phyloP scores from a whole-genome alignment of 306 rosid species.

The Sicyos baderoa region DNA sequence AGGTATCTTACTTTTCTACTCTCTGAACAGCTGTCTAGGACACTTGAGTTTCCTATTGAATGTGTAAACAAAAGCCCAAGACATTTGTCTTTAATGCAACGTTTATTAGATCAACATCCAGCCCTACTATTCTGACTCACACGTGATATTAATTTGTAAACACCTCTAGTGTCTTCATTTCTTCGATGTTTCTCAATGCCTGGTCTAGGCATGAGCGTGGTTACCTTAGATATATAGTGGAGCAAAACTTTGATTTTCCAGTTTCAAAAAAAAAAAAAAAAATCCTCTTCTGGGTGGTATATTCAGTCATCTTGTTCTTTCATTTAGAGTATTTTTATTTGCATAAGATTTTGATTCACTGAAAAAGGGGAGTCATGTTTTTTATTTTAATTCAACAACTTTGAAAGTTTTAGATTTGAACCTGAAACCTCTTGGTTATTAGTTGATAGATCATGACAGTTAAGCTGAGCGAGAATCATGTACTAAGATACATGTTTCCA shows the following conservation, averaged over 20 bases:
- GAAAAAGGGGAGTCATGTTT: neutral
- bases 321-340: neutral
- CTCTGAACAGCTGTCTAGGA: neutral
- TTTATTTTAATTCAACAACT: too few species aligned
- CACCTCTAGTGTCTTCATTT: too few species aligned
- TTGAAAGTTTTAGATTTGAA: too few species aligned
- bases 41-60: conserved; percentile 1
- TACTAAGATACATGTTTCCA: conserved; percentile 2
- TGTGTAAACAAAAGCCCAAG: neutral
- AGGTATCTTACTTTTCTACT: neutral
- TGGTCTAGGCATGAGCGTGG: too few species aligned
- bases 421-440: too few species aligned
- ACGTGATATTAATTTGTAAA: too few species aligned
- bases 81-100: neutral
- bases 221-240: too few species aligned
- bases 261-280: too few species aligned
- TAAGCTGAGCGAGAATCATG: too few species aligned
- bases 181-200: too few species aligned
- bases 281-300: neutral
- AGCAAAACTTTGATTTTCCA: too few species aligned
- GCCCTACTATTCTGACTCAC: neutral
- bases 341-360: neutral
- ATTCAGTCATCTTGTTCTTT: neutral
- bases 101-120: neutral
- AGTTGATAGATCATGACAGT: too few species aligned